phyloP scores from a whole-genome alignment of 805 yeast species.

The Lipomyces lipofer region DNA sequence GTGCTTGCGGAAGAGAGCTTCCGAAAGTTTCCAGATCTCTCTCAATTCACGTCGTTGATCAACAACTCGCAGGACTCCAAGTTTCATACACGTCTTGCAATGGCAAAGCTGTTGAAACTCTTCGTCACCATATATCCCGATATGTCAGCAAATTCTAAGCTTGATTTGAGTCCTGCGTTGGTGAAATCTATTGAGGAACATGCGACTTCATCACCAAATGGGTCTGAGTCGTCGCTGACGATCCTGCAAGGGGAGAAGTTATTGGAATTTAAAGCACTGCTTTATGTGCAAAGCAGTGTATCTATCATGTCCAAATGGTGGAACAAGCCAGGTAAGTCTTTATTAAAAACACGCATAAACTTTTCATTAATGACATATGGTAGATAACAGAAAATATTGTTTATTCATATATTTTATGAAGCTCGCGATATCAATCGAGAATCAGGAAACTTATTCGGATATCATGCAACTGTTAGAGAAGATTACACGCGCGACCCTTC shows the following conservation, averaged over 20 bases:
- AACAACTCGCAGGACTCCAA: not conserved
- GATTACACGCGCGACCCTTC: constrained; percentile 53
- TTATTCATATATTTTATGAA: constrained; percentile 67
- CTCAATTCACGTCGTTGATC: constrained; percentile 22
- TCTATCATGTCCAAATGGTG: constrained; percentile 74
- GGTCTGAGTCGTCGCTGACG: no score
- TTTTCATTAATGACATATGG: not conserved
- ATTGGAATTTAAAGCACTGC: constrained; percentile 40
- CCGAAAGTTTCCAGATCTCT: constrained; percentile 40
- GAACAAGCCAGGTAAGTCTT: constrained; percentile 48
- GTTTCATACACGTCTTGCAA: not conserved
- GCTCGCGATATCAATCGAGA: constrained; percentile 15
- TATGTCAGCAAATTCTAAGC: not conserved
- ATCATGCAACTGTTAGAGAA: constrained; percentile 51
- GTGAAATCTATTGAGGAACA: constrained; percentile 2
- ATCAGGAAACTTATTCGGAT: constrained; percentile 41
- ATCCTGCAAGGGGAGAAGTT: not conserved
- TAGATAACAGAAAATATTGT: constrained; percentile 47
- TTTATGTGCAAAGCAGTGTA: constrained; percentile 60
- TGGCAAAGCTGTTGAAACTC: constrained; percentile 11
- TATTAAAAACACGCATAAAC: not conserved
- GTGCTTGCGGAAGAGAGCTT: constrained; percentile 42
- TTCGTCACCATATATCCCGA: constrained; percentile 13
- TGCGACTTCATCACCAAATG: no score
- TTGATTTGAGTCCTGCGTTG: constrained; percentile 13